Conservation (phyloP, 495 filamentous ascomycete genomes). For the Bryoglossum gracile region DNA sequence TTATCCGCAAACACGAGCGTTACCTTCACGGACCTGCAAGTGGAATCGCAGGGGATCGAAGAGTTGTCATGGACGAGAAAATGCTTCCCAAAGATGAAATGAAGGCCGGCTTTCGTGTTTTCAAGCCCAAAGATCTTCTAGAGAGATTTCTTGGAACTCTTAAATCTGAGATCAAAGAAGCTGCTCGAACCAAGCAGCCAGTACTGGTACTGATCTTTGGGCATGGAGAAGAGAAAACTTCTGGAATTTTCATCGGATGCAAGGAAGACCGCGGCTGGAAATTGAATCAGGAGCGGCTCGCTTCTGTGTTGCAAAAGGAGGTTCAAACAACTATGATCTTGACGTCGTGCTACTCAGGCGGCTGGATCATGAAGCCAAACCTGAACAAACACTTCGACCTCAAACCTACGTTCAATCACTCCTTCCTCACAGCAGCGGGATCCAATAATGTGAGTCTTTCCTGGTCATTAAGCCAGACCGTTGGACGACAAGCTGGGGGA, state of each 20-base stretch:
- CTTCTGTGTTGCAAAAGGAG: conserved; percentile 9
- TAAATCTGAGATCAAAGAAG: conserved; percentile 20
- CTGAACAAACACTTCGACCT: conserved; percentile 5
- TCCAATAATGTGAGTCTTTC: conserved; percentile 18
- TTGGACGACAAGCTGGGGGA: conserved; percentile 22
- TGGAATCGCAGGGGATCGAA: conserved; percentile 18
- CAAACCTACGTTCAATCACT: conserved; percentile 20
- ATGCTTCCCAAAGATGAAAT: conserved; percentile 18
- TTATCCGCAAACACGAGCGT: conserved; percentile 17
- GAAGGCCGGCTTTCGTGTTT: conserved; percentile 7
- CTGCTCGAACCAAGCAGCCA: conserved; percentile 14
- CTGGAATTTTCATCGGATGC: conserved; percentile 20
- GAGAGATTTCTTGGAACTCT: conserved; percentile 19
- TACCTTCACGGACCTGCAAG: conserved; percentile 25
- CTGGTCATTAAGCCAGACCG: conserved; percentile 19
- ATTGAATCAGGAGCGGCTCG: conserved; percentile 9
- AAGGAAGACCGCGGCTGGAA: conserved; percentile 3
- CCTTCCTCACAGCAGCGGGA: conserved; percentile 23
- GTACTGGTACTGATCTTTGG: conserved; percentile 26
- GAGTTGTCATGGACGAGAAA: conserved; percentile 22
- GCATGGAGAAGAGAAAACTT: conserved; percentile 21
- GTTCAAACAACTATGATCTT: conserved; percentile 23
- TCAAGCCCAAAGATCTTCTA: conserved; percentile 18
- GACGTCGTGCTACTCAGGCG: conserved; percentile 26
- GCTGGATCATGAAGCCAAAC: conserved; percentile 23